Percentiles rank a stretch among this genome's conserved stretches.
phyloP scores from a whole-genome alignment of 306 rosid genomes.

The Fragaria nilgerrensis region DNA sequence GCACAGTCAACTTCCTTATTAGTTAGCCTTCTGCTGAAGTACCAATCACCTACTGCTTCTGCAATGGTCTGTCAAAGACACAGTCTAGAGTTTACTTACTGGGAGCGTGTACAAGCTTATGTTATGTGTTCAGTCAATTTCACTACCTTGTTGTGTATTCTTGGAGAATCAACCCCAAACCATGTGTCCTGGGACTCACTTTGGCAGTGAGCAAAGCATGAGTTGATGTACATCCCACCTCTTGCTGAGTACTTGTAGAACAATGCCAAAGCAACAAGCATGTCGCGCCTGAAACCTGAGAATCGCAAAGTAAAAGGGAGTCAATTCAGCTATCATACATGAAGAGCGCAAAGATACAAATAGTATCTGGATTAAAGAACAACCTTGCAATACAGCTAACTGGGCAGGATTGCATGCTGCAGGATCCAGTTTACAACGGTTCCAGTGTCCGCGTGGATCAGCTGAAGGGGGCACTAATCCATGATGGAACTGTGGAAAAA shows the following conservation, averaged over 20 bases:
- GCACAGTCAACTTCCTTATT: conserved; percentile 66
- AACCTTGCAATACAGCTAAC: conserved; percentile 71
- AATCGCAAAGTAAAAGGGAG: background rate
- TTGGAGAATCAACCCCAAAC: conserved; percentile 74
- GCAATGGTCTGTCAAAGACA: conserved; percentile 66
- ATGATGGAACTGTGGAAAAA: conserved; percentile 33
- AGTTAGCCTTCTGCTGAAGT: conserved; percentile 58
- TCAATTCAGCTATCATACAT: background rate
- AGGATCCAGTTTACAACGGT: conserved; percentile 64
- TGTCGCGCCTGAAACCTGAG: conserved; percentile 62
- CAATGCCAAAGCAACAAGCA: conserved; percentile 54
- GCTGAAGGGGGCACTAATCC: conserved; percentile 79
- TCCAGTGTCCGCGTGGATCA: conserved; percentile 74
- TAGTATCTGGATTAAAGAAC: background rate
- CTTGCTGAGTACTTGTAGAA: conserved; percentile 49
- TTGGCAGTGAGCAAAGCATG: conserved; percentile 99
- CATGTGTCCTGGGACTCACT: conserved; percentile 92
- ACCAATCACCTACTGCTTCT: conserved; percentile 95
- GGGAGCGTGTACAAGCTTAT: background rate
- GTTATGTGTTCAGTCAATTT: background rate
- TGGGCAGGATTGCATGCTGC: conserved; percentile 55
- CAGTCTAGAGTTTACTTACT: background rate
- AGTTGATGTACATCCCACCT: conserved; percentile 83
- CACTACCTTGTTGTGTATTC: conserved; percentile 60
- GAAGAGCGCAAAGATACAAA: background rate